A percentile compares a stretch with the other conserved stretches of the same genome.
Conservation (phyloP, 129 eudicot species). For the Centella asiatica region DNA sequence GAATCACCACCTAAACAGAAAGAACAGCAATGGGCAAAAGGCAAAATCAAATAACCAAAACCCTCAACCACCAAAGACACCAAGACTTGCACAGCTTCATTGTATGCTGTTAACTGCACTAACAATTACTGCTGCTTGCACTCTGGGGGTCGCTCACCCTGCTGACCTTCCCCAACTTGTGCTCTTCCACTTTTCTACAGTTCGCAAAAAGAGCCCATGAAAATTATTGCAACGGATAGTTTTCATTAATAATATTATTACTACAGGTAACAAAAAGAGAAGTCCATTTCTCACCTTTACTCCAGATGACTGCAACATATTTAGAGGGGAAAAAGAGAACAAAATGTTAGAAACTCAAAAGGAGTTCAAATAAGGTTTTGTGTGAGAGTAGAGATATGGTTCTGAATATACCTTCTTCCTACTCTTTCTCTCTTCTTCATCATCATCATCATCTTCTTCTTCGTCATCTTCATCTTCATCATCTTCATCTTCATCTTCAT, state of each 20-base stretch:
- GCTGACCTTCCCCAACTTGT: constrained; percentile 43
- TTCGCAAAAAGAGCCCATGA: constrained; percentile 1
- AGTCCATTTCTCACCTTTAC: constrained; percentile 29
- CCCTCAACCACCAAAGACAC: constrained; percentile 4
- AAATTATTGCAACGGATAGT: background rate
- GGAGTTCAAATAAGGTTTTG: background rate
- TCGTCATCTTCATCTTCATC: constrained; percentile 46
- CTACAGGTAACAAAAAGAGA: background rate
- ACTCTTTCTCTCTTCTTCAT: constrained; percentile 49
- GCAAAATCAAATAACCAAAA: constrained; percentile 17
- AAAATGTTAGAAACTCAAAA: constrained; percentile 11
- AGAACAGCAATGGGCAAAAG: background rate
- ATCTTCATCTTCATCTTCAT: constrained; percentile 33
- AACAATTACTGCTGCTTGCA: constrained; percentile 66
- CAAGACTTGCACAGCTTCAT: background rate
- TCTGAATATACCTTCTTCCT: constrained; percentile 38
- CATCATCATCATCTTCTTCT: constrained; percentile 45
- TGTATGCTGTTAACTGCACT: background rate
- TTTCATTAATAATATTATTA: background rate
- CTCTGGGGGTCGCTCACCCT: constrained; percentile 65
- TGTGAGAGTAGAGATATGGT: background rate
- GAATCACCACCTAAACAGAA: background rate
- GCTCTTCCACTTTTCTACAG: constrained; percentile 46
- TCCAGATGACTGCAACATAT: constrained; percentile 37
- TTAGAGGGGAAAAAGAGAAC: constrained; percentile 5